phyloP scores from a whole-genome alignment of 2,329 filamentous ascomycete species.

The Trichoderma sp. region DNA sequence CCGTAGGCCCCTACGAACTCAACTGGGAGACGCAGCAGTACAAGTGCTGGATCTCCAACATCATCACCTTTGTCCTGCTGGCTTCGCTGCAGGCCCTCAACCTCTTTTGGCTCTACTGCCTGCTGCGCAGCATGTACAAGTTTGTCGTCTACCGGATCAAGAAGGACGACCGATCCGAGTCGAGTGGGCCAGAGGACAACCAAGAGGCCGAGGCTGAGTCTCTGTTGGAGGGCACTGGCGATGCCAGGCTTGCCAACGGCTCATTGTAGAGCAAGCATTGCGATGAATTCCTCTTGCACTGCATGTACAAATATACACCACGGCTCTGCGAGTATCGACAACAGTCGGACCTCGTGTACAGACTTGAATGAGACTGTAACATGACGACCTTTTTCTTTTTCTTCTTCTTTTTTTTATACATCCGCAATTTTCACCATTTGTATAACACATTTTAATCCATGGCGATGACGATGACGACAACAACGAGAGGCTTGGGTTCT shows the following conservation, averaged over 20 bases:
- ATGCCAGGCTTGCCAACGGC: background rate
- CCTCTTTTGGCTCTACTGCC: slow-evolving; percentile 76
- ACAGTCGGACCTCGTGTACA: background rate
- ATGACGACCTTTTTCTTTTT: background rate
- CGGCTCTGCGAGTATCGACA: background rate
- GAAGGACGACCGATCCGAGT: slow-evolving; percentile 68
- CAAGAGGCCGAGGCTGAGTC: background rate
- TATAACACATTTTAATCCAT: background rate
- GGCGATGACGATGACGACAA: background rate
- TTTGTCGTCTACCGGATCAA: slow-evolving; percentile 59
- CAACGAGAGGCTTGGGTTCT: background rate
- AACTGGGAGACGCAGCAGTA: slow-evolving; percentile 74
- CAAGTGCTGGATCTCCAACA: slow-evolving; percentile 67
- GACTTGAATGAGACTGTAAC: background rate
- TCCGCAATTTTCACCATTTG: background rate
- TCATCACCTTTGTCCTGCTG: slow-evolving; percentile 63
- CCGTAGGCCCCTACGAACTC: slow-evolving; percentile 68
- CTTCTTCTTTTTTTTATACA: background rate
- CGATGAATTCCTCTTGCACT: background rate
- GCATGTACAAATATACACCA: background rate
- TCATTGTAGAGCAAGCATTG: background rate
- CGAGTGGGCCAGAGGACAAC: slow-evolving; percentile 17
- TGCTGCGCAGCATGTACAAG: slow-evolving; percentile 68
- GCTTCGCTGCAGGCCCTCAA: slow-evolving; percentile 69
- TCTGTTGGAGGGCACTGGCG: background rate